Base-by-base conservation (phyloP, 257 asterid genomes). In the Hygrophila difformis region DNA sequence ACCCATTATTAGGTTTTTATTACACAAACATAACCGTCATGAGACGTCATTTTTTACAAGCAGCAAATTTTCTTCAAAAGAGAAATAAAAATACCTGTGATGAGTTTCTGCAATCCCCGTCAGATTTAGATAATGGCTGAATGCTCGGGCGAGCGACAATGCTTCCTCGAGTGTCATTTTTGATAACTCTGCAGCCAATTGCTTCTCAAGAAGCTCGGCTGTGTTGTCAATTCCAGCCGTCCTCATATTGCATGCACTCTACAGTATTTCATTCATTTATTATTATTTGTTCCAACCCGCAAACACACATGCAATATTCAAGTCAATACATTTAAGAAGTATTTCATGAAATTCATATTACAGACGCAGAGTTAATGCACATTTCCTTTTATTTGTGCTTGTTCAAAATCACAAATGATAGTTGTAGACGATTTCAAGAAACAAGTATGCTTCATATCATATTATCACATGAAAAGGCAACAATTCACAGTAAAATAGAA, bases 201-300 rank as follows among this genome's bases (percentile, higher is more conserved):
- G 88, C 73, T 79, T 82, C 75, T 89, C 98, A 35, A 89, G 88
- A 62, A 79, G 68, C 80, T 85, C 96, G 18, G 98, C 98, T 2
- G 93, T 85, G 54, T 66, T 93, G 72, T 79, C 95, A 49, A 89
- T 76, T 62, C 93, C 92, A 0, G 93, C 91, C 73, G 48, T 71
- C 70, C 98, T 69, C 88, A 89, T 59, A 72, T 74, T 75, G 66
- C 94, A 89, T 42, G 94, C 98, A 72, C 96, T 79, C 98, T 89
- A 49, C 56, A 47, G 26, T n/a, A 19, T 40, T 21, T 46, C 24
- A 14, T 17, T 36, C 34, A 64, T 39, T 43, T 18, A 62, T 68
- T 31, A 58, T 67, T 23, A 53, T 28, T 47, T 35, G 23, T 4
- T 18, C 18, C 21, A 49, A 46, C 44, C 6, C 14, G 23, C 41